phyloP scores from a whole-genome alignment of 73 alveolate species.

The Blepharisma japonicum region DNA sequence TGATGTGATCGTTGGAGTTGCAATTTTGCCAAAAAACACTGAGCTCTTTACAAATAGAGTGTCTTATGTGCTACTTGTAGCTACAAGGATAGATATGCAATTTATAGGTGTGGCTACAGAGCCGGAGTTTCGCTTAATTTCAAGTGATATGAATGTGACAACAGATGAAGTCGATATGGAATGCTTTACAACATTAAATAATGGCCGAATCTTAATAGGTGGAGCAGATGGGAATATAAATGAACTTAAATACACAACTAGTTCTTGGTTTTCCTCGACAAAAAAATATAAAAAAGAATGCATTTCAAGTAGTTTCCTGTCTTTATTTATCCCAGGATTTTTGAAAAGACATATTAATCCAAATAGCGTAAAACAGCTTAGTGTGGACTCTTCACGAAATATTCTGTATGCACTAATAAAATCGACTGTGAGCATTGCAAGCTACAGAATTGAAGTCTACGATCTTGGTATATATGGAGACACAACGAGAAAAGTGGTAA shows the following conservation, averaged over 20 bases:
- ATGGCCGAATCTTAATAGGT: conserved; percentile 22
- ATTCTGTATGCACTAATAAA: not conserved
- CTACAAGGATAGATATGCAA: not conserved
- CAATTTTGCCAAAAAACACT: conserved; percentile 21
- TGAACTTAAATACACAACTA: conserved; percentile 6
- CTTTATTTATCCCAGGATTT: not conserved
- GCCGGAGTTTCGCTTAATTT: conserved; percentile 10
- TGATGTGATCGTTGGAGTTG: not conserved
- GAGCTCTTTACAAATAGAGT: conserved; percentile 16
- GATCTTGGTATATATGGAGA: not conserved
- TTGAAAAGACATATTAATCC: not conserved
- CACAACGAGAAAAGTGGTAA: not conserved
- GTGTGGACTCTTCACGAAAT: conserved; percentile 10
- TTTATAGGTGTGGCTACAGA: conserved; percentile 1
- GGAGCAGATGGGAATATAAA: conserved; percentile 17
- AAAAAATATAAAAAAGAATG: not conserved
- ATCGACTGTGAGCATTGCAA: not conserved
- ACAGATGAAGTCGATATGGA: conserved; percentile 15
- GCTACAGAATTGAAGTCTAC: conserved; percentile 23
- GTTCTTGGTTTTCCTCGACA: conserved; percentile 16
- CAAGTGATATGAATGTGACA: not conserved
- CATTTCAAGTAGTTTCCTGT: conserved; percentile 10
- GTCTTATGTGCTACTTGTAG: not conserved
- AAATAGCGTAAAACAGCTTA: not conserved
- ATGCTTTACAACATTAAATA: not conserved